Percentiles rank a stretch among this genome's conserved stretches.
These are phyloP conservation scores for Trametes villosa DNA, from an alignment of 768 basidiomycete species.

Conservation along the genomic window DNA sequence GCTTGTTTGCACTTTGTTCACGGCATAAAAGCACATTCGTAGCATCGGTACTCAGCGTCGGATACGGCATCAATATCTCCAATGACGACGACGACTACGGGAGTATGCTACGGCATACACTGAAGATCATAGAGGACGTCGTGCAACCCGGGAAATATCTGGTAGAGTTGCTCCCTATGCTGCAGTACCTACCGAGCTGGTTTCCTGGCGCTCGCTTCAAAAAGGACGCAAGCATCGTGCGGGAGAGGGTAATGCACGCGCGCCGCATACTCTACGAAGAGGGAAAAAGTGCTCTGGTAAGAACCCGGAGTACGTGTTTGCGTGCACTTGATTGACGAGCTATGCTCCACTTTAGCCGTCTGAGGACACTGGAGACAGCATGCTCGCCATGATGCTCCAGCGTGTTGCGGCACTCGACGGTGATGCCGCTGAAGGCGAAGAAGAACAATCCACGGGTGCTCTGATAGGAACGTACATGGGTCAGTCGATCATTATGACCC, in stretches of 20 bases:
- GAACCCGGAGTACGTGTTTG: background rate
- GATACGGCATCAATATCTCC: background rate
- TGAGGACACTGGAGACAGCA: background rate
- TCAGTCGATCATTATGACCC: background rate
- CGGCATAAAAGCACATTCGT: no score
- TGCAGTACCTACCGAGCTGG: background rate
- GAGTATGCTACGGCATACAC: background rate
- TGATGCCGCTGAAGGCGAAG: background rate
- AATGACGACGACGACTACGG: background rate
- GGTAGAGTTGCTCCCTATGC: background rate
- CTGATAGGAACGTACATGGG: background rate
- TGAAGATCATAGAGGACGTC: background rate
- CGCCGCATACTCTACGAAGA: background rate
- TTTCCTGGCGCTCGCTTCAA: background rate
- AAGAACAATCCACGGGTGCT: background rate
- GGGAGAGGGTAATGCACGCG: background rate
- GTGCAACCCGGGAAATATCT: background rate
- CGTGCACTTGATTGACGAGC: no score
- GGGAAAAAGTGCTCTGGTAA: background rate
- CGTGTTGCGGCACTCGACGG: background rate
- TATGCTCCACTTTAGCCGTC: no score
- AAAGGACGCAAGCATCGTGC: background rate
- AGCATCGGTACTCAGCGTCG: background rate
- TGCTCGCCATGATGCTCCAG: background rate
- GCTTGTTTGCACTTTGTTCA: no score